Conservation (phyloP, 2,329 filamentous ascomycete species). For the Rutstroemia sp. region DNA sequence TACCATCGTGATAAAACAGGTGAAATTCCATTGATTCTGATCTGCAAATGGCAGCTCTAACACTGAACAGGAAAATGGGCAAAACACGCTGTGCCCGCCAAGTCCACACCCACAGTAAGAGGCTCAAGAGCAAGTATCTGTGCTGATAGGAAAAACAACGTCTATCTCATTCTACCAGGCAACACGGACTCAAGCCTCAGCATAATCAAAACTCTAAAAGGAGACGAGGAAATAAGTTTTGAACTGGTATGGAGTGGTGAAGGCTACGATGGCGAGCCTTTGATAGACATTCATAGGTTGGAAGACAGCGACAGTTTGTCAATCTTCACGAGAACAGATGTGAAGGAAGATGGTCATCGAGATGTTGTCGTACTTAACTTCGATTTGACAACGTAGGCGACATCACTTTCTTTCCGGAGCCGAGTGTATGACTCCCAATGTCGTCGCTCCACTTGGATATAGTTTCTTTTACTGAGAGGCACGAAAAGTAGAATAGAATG, state of each 20-base stretch:
- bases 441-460: neutral
- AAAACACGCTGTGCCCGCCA: conserved; percentile 9
- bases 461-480: conserved; percentile 82
- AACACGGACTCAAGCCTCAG: conserved; percentile 20
- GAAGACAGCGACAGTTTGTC: conserved; percentile 17
- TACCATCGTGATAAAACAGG: conserved; percentile 17
- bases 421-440: neutral
- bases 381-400: neutral
- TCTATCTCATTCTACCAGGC: conserved; percentile 19
- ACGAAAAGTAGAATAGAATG: conserved; percentile 58
- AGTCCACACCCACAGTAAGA: conserved; percentile 16
- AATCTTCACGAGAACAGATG: conserved; percentile 19
- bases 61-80: conserved; percentile 16
- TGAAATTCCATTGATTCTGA: neutral
- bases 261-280: conserved; percentile 23
- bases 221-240: conserved; percentile 8
- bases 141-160: conserved; percentile 13
- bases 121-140: conserved; percentile 20
- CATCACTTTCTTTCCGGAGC: neutral
- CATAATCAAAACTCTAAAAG: conserved; percentile 12
- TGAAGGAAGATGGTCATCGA: conserved; percentile 3
- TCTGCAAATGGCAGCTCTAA: neutral
- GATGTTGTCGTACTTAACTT: conserved; percentile 21
- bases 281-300: conserved; percentile 18
- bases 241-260: conserved; percentile 15